Base-by-base conservation (phyloP, 805 yeast genomes). In the Candida adriatica region DNA sequence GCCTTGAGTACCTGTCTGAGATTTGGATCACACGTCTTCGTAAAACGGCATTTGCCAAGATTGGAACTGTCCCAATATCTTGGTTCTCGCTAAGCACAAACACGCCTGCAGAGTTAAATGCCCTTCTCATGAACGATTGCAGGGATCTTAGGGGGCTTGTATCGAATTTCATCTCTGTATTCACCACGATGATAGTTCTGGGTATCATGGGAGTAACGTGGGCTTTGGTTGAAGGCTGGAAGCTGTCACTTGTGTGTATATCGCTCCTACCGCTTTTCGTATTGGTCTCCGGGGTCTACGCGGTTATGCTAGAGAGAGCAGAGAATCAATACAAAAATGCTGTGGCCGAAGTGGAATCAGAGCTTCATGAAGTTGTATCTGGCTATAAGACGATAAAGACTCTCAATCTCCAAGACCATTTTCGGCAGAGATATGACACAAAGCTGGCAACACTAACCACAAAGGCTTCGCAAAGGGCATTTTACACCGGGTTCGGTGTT, bases 181-280 rank as follows among this genome's bases (percentile, higher is more conserved):
- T 74, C 0, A 43, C 74, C 1, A 70, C 79, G 8, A 66, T 83
- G 24, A 30, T 70, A 3, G 59, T 75, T 0, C 64, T 86, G 29
- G 59, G 80, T 0, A 23, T 62, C 0, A 55, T 75, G 17, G 94
- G 96, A 4, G 39, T 78, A 5, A 59, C 74, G 6, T 92, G 96
- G 96, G 76, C 96, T 0, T 39, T 86, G 2, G 67, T 66, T 0
- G 52, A 67, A 8, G 95, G 96, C 0, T 92, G 97, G 97, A 82
- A 79, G 46, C 59, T 92, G 25, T 73, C 96, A 2, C 58, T 90
- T 8, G 92, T 85, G 2, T 94, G 95, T 2, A 46, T 88, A 8
- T 68, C 95, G 0, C 64, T 87, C 53, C 66, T 82, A 10, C 94
- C 95, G 0, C 41, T 76, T 9, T 74, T 83, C 30, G 45, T 72